phyloP scores from a whole-genome alignment of 805 yeast species.

The Wickerhamomyces kurtzmanii region DNA sequence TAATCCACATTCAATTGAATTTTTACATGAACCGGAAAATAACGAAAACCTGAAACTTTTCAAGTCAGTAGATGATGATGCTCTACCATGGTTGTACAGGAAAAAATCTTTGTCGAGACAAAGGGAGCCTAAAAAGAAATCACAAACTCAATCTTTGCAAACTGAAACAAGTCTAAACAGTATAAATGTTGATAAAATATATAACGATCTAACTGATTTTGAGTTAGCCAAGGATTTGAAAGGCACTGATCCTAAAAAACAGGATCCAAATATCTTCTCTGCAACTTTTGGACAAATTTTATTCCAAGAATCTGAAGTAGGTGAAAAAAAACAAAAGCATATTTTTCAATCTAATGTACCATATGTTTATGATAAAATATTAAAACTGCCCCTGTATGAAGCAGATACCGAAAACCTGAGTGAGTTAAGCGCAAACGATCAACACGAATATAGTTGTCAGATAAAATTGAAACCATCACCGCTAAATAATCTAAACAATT shows the following conservation, averaged over 20 bases:
- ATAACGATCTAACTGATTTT: conserved; percentile 7
- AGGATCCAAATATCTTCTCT: conserved; percentile 6
- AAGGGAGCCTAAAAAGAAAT: conserved; percentile 11
- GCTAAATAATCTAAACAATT: conserved; percentile 11
- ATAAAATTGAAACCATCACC: conserved; percentile 37
- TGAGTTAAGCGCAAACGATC: conserved; percentile 6
- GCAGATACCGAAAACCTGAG: conserved; percentile 3
- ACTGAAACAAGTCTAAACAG: conserved; percentile 1
- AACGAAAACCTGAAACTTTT: conserved; percentile 3
- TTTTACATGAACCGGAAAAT: conserved; percentile 3
- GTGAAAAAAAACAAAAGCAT: conserved; percentile 4
- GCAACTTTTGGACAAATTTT: conserved; percentile 16
- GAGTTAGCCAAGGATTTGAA: neutral
- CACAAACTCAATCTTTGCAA: neutral
- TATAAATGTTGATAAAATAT: conserved; percentile 5
- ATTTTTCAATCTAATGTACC: conserved; percentile 1
- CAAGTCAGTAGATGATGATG: conserved; percentile 6
- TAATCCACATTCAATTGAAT: conserved; percentile 11
- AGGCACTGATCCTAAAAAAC: neutral
- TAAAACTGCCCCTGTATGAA: conserved; percentile 9
- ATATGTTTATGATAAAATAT: conserved; percentile 1
- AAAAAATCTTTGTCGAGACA: conserved; percentile 11
- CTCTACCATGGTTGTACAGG: conserved; percentile 17
- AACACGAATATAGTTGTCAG: conserved; percentile 28
- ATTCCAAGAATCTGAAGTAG: conserved; percentile 5